A percentile compares a stretch with the other conserved stretches of the same genome.
phyloP scores from a whole-genome alignment of 2,329 filamentous ascomycete species.

The Laburnicola sp. region DNA sequence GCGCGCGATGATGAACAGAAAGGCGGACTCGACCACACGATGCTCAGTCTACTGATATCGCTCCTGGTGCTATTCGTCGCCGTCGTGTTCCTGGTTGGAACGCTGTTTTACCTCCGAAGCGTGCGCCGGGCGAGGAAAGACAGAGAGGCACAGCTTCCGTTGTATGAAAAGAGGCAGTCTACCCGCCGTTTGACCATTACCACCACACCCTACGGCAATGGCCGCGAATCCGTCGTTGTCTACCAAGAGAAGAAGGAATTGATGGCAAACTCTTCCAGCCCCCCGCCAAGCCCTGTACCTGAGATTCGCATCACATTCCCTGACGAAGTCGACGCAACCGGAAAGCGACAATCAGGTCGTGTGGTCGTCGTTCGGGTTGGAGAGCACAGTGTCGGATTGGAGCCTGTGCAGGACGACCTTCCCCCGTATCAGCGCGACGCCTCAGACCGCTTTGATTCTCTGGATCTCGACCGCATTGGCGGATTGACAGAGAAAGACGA shows the following conservation, averaged over 20 bases:
- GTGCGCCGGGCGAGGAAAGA: slow-evolving; percentile 55
- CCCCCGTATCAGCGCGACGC: slow-evolving; percentile 87
- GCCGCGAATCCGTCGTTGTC: slow-evolving; percentile 71
- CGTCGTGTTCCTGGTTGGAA: slow-evolving; percentile 67
- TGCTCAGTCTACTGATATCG: slow-evolving; percentile 76
- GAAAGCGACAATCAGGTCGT: slow-evolving; percentile 78
- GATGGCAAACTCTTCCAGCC: slow-evolving; percentile 72
- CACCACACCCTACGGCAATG: slow-evolving; percentile 45
- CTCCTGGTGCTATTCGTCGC: slow-evolving; percentile 78
- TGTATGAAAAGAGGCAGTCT: slow-evolving; percentile 64
- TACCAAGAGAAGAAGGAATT: slow-evolving; percentile 80
- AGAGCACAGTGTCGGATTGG: slow-evolving; percentile 84
- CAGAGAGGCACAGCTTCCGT: slow-evolving; percentile 60
- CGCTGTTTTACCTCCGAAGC: slow-evolving; percentile 73
- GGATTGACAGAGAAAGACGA: slow-evolving; percentile 90
- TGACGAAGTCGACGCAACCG: slow-evolving; percentile 83
- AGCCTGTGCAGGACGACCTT: slow-evolving; percentile 77
- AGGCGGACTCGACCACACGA: slow-evolving; percentile 59
- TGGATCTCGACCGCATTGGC: slow-evolving; percentile 93
- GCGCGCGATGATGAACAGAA: slow-evolving; percentile 51
- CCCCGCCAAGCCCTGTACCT: slow-evolving; percentile 78
- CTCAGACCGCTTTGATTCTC: slow-evolving; percentile 80
- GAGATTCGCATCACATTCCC: slow-evolving; percentile 99
- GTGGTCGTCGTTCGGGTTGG: slow-evolving; percentile 91
- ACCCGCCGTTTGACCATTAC: slow-evolving; percentile 62